Conservation (phyloP, 2,329 filamentous ascomycete genomes). For the Trichoderma oligosporum region DNA sequence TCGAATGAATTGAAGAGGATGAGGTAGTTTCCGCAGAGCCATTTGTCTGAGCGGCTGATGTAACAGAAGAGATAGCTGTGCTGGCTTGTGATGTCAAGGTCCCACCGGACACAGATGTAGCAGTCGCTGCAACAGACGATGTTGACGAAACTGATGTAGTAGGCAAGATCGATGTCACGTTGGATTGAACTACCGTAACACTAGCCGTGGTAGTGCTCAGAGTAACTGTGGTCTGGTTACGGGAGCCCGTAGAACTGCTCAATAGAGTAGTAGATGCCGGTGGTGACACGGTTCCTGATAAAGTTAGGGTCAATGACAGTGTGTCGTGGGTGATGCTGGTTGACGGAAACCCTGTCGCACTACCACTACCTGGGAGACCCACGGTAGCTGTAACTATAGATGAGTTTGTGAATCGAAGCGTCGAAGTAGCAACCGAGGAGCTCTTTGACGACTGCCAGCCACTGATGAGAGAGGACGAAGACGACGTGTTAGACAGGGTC, state of each 20-base stretch:
- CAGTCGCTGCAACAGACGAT: background rate
- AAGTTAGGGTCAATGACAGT: constrained; percentile 2
- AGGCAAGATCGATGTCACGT: background rate
- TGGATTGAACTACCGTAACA: background rate
- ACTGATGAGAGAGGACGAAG: background rate
- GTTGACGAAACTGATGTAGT: background rate
- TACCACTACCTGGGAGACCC: background rate
- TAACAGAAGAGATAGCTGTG: background rate
- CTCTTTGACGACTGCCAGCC: background rate
- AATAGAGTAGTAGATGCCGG: background rate
- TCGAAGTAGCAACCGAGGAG: constrained; percentile 5
- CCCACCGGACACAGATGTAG: background rate
- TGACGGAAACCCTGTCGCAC: constrained; percentile 1
- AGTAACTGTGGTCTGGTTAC: constrained; percentile 10
- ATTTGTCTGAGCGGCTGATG: background rate
- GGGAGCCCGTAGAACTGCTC: background rate
- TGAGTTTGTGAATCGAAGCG: constrained; percentile 14
- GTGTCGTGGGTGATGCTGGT: constrained; percentile 10
- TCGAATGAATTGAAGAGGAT: background rate
- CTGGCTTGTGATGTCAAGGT: background rate
- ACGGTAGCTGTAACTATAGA: constrained; percentile 9
- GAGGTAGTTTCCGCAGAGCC: background rate
- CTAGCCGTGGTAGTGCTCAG: background rate
- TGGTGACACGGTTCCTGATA: constrained; percentile 7
- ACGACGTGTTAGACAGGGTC: background rate